Evolutionary conservation across 164 flowering plant species (phyloP).

Genomic region (Magnolia officinalis): DNA sequence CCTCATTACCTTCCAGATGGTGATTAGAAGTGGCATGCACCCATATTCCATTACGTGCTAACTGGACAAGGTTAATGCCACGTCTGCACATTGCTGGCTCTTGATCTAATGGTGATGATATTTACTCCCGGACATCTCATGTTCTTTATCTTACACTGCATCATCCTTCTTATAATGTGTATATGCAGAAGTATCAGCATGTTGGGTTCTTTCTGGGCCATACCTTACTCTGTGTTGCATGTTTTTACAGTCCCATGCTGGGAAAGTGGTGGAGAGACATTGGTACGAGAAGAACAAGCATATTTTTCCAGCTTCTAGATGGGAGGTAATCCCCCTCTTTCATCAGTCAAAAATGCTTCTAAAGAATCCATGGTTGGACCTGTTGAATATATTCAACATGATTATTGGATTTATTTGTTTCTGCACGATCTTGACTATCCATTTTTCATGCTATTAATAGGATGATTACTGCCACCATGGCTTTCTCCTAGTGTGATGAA

Average conservation of each 20-base stretch:
- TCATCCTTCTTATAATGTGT: neutral
- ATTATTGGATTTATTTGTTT: neutral
- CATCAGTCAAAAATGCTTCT: neutral
- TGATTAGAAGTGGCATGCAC: no score
- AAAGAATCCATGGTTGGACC: no score
- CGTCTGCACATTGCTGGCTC: no score
- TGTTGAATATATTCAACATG: no score
- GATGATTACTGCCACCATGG: neutral
- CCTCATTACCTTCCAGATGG: no score
- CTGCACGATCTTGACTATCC: neutral
- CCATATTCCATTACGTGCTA: no score
- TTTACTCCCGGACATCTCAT: no score
- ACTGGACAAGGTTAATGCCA: no score
- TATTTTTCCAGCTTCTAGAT: slow-evolving; percentile 97
- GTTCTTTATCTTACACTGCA: neutral
- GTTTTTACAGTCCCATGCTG: slow-evolving; percentile 85
- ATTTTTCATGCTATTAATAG: neutral
- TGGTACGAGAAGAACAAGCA: slow-evolving; percentile 99
- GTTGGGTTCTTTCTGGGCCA: neutral
- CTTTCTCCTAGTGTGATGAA: no score
- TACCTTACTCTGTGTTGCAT: neutral
- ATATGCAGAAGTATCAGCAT: neutral
- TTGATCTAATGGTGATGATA: no score
- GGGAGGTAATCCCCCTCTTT: slow-evolving; percentile 64
- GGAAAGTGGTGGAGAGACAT: slow-evolving; percentile 98